phyloP scores from a whole-genome alignment of 768 basidiomycete genomes.

The Lactarius sanguifluus region DNA sequence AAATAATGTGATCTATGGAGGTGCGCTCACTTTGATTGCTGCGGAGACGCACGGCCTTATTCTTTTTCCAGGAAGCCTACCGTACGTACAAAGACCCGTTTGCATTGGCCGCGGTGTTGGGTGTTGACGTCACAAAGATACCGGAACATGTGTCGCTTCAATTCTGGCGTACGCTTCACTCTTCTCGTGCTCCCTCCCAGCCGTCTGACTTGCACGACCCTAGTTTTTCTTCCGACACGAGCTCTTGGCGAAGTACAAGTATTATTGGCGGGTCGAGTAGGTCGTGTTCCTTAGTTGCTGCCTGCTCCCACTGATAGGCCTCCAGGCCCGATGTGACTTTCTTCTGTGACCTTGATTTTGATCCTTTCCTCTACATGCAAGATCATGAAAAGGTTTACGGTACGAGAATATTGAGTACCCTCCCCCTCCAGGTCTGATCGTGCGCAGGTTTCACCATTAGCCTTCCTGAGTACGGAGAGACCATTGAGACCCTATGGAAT shows the following conservation, averaged over 20 bases:
- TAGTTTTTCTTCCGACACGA: slow-evolving; percentile 60
- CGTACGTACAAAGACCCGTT: slow-evolving; percentile 47
- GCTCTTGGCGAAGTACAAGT: slow-evolving; percentile 39
- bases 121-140: slow-evolving; percentile 47
- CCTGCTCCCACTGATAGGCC: slow-evolving; percentile 1
- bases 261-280: slow-evolving; percentile 56
- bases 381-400: slow-evolving; percentile 58
- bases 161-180: slow-evolving; percentile 68
- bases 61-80: slow-evolving; percentile 56
- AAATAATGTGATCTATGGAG: slow-evolving; percentile 59
- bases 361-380: slow-evolving; percentile 61
- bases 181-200: background rate
- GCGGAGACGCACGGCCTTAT: background rate
- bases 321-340: slow-evolving; percentile 53
- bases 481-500: slow-evolving; percentile 74
- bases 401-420: slow-evolving; percentile 18
- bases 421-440: background rate
- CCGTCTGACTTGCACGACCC: background rate
- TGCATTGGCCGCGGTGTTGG: background rate
- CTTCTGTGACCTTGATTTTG: slow-evolving; percentile 56
- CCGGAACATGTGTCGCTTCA: slow-evolving; percentile 95
- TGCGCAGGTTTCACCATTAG: slow-evolving; percentile 65
- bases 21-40: slow-evolving; percentile 29
- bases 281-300: slow-evolving; percentile 25
- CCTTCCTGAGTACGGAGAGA: slow-evolving; percentile 71